These are phyloP conservation scores for Drechslera avenae DNA, from an alignment of 2,329 filamentous ascomycete species.

Conservation along the genomic window DNA sequence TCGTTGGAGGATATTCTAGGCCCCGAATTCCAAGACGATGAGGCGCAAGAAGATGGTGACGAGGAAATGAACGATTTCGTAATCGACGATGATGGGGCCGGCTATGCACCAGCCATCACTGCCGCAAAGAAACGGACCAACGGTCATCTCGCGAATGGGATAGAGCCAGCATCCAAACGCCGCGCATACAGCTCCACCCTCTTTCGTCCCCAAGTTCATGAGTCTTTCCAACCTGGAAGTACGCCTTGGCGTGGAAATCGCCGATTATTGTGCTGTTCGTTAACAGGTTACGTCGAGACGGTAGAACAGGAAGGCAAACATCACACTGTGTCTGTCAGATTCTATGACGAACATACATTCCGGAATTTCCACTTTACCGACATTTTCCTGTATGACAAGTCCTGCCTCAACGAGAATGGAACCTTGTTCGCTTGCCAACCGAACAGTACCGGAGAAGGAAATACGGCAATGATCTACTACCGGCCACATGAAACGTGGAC, in stretches of 20 bases:
- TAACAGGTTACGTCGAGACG: slow-evolving; percentile 95
- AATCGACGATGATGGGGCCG: slow-evolving; percentile 91
- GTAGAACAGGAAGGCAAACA: slow-evolving; percentile 89
- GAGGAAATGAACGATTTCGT: slow-evolving; percentile 76
- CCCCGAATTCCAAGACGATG: slow-evolving; percentile 57
- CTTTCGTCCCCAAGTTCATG: slow-evolving; percentile 73
- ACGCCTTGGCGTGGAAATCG: slow-evolving; percentile 96
- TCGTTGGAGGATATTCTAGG: slow-evolving; percentile 84
- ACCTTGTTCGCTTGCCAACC: slow-evolving; percentile 83
- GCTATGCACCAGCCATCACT: slow-evolving; percentile 71
- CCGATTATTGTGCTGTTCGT: slow-evolving; percentile 89
- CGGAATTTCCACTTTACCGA: slow-evolving; percentile 98
- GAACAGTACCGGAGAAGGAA: slow-evolving; percentile 48
- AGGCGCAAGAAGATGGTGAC: slow-evolving; percentile 54
- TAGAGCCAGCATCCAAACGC: slow-evolving; percentile 56
- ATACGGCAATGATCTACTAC: slow-evolving; percentile 88
- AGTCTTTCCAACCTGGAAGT: slow-evolving; percentile 88
- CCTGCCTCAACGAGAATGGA: slow-evolving; percentile 84
- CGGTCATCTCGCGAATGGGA: slow-evolving; percentile 52
- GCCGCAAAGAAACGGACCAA: slow-evolving; percentile 66
- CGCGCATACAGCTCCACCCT: slow-evolving; percentile 52
- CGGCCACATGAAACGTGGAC: slow-evolving; percentile 98
- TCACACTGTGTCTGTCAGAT: slow-evolving; percentile 92
- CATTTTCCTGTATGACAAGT: slow-evolving; percentile 93
- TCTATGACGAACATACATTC: slow-evolving; percentile 92